A percentile compares a stretch with the other conserved stretches of the same genome.
phyloP scores from a whole-genome alignment of 73 alveolate genomes.

The Tetrahymena borealis region DNA sequence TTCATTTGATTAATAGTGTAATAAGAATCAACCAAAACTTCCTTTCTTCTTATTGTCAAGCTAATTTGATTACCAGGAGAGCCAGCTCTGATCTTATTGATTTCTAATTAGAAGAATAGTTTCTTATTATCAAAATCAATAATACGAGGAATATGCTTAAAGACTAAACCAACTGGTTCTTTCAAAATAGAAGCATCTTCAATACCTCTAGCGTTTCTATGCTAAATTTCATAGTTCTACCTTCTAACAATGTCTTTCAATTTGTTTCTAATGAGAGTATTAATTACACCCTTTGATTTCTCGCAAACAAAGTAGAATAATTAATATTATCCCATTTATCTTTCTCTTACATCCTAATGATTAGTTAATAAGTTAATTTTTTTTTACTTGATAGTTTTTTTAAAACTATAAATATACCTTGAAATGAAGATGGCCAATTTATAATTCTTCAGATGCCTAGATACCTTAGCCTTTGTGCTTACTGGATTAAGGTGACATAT shows the following conservation, averaged over 20 bases:
- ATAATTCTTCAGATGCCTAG: background rate
- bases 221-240: background rate
- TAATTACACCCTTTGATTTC: background rate
- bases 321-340: background rate
- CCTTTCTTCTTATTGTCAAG: conserved; percentile 32
- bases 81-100: conserved; percentile 14
- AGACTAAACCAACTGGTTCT: conserved; percentile 21
- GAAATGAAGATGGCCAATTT: background rate
- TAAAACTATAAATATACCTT: background rate
- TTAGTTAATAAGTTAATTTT: too few relatives aligned
- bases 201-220: background rate
- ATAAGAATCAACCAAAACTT: conserved; percentile 26
- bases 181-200: background rate
- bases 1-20: conserved; percentile 12
- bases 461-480: background rate
- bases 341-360: background rate
- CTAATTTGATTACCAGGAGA: conserved; percentile 8
- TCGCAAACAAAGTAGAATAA: background rate
- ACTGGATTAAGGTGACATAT: background rate
- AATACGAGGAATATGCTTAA: conserved; percentile 16
- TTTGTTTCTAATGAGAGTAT: background rate
- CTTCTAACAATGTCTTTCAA: background rate
- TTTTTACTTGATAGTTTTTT: too few relatives aligned
- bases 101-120: conserved; percentile 18
- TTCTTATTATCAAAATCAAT: conserved; percentile 27